Evolutionary conservation across 495 filamentous ascomycete species (phyloP).

Genomic region (Evernia prunastri): DNA sequence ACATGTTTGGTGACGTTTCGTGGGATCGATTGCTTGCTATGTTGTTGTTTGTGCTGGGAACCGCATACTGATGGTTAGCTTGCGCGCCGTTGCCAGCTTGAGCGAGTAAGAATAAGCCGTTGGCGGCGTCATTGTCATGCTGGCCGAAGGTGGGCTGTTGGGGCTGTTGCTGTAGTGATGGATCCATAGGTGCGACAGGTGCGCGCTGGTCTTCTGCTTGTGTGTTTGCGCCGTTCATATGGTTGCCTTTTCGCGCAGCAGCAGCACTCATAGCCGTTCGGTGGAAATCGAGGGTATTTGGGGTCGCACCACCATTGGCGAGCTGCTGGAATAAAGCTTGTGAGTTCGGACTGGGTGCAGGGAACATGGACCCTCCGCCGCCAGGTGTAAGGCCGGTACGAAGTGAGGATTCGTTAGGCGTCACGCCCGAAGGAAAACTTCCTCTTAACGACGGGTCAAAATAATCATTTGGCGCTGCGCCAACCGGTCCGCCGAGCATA

Average conservation of each 20-base stretch:
- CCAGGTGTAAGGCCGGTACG: conserved; percentile 90
- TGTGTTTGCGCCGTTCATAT: conserved; percentile 43
- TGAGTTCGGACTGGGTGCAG: conserved; percentile 79
- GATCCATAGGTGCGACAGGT: conserved; percentile 45
- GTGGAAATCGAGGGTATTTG: conserved; percentile 88
- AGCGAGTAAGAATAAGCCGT: conserved; percentile 87
- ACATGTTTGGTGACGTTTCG: conserved; percentile 33
- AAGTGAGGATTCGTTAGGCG: conserved; percentile 93
- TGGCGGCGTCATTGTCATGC: conserved; percentile 92
- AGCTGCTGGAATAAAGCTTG: conserved; percentile 73
- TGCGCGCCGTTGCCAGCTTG: conserved; percentile 58
- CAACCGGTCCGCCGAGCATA: conserved; percentile 85
- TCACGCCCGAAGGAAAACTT: conserved; percentile 59
- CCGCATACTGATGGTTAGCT: conserved; percentile 47
- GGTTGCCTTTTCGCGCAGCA: conserved; percentile 46
- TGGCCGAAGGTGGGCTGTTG: conserved; percentile 62
- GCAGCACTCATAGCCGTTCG: conserved; percentile 81
- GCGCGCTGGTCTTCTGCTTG: conserved; percentile 45
- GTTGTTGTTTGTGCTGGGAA: conserved; percentile 43
- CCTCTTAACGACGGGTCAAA: conserved; percentile 75
- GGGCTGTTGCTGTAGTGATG: conserved; percentile 38
- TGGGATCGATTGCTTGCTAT: conserved; percentile 28
- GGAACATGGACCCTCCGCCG: conserved; percentile 96
- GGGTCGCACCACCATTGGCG: conserved; percentile 76
- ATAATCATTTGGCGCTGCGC: conserved; percentile 64